Base-by-base conservation (phyloP, 1,284 basidiomycete species). In the Ganoderma sinense region DNA sequence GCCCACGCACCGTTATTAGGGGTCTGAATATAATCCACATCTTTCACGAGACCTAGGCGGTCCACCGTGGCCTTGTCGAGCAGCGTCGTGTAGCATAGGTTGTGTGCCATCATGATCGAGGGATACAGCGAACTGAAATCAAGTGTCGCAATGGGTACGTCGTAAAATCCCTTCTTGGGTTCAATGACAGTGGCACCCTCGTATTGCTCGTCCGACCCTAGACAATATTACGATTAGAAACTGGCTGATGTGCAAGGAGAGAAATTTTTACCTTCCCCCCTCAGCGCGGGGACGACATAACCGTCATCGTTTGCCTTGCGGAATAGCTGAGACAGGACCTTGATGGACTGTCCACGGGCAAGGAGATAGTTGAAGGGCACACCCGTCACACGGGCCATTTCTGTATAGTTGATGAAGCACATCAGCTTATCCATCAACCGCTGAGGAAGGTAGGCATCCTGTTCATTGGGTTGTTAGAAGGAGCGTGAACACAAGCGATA, bases 81-180 rank as follows among this genome's bases (percentile, higher is more conserved):
- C 18, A 98, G 84, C 0, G 97, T 97, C 0, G 97, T 98, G 78
- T 98, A 99, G 80, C 97, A 98, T 1, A 99, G 84, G 78, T 98
- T 99, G 80, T 99, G 97, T 0, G 97, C 97, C 96, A 98, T 98
- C 97, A 99, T 99, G 82, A 99, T 98, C 0, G 97, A 98, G 0
- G 97, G 97, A 80, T 99, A 99, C 73, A 99, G 86, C 0, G 96
- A 98, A 68, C 95, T 96, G 83, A 99, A 99, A 88, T 99, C 97
- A 55, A 99, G 88, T 0, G 97, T 98, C 6, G 97, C 96, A 76
- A 99, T 98, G 0, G 97, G 97, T 0, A 91, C 89, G 77, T 97
- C 95, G 79, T 98, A 99, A 80, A 94, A 99, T 0, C 97, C 97
- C 78, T 93, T 95, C 79, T 88, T 91, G 1, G 97, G 97, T 76